Conservation (phyloP, 495 filamentous ascomycete species). For the Penicillium waksmanii region DNA sequence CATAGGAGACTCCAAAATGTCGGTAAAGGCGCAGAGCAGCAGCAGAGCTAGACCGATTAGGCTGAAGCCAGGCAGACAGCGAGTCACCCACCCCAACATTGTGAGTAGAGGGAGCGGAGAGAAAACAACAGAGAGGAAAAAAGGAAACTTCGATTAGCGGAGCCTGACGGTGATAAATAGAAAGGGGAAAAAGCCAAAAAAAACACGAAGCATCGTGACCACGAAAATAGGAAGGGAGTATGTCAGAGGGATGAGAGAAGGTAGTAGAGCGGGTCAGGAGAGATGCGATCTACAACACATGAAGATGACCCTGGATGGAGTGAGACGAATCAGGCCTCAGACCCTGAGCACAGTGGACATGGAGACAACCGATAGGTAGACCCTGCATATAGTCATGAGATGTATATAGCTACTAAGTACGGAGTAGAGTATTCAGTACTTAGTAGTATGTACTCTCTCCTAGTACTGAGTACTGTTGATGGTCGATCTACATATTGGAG, state of each 20-base stretch:
- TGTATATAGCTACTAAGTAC: neutral
- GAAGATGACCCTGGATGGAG: too few relatives aligned
- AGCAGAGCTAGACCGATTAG: conserved; percentile 34
- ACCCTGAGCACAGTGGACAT: neutral
- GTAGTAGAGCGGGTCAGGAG: neutral
- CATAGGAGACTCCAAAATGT: conserved; percentile 18
- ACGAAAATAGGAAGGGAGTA: neutral
- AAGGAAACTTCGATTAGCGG: neutral
- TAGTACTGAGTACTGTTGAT: neutral
- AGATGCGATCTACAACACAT: neutral
- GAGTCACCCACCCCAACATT: conserved; percentile 37
- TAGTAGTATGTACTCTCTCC: too few relatives aligned
- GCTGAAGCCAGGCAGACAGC: conserved; percentile 44
- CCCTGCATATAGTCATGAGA: neutral
- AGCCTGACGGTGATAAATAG: neutral
- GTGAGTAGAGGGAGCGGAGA: conserved; percentile 1
- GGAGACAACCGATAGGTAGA: neutral
- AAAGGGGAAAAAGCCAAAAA: neutral
- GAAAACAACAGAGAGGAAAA: neutral
- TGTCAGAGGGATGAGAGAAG: neutral
- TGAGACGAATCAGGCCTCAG: neutral
- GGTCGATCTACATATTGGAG: neutral
- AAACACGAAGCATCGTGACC: neutral
- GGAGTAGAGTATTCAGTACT: too few relatives aligned
- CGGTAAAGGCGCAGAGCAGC: conserved; percentile 31